Conservation (phyloP, 2,329 filamentous ascomycete genomes). For the Sporothrix phasma region DNA sequence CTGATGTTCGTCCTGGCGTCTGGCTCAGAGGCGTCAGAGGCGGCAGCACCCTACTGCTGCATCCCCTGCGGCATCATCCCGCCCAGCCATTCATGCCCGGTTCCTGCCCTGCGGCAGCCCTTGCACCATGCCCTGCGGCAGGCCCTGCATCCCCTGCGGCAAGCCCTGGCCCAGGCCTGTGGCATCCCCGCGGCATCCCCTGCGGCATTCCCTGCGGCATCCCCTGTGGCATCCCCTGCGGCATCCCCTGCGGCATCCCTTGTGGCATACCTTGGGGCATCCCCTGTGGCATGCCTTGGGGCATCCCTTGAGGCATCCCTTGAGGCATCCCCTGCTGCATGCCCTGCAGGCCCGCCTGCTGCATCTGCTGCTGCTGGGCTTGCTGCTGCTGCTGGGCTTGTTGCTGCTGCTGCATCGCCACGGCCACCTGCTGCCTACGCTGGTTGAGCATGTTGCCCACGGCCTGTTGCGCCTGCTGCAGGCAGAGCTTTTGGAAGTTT, state of each 20-base stretch:
- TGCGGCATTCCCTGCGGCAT: constrained; percentile 15
- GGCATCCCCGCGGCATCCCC: too few species aligned
- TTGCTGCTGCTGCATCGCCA: constrained; percentile 15
- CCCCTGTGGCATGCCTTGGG: constrained; percentile 8
- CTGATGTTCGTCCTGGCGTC: too few species aligned
- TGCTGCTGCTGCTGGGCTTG: constrained; percentile 19
- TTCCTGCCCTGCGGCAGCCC: constrained; percentile 13
- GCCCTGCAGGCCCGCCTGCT: constrained; percentile 2
- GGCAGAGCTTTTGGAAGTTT: constrained; percentile 35
- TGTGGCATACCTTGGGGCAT: constrained; percentile 9
- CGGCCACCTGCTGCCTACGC: constrained; percentile 17
- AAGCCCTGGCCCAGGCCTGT: too few species aligned
- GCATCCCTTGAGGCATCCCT: constrained; percentile 10
- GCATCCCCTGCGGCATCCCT: constrained; percentile 6
- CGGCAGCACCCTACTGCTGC: constrained; percentile 13
- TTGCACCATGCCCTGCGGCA: constrained; percentile 12
- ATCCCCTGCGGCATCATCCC: constrained; percentile 44
- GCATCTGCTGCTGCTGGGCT: constrained; percentile 16
- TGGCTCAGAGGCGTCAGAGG: background rate
- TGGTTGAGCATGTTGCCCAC: constrained; percentile 20
- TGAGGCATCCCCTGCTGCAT: constrained; percentile 10
- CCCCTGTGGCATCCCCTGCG: constrained; percentile 9
- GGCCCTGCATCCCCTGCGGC: constrained; percentile 15
- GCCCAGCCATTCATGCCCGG: constrained; percentile 33
- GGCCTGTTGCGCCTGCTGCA: constrained; percentile 16